Conservation (phyloP, 805 yeast genomes). For the Myxozyma monticola region DNA sequence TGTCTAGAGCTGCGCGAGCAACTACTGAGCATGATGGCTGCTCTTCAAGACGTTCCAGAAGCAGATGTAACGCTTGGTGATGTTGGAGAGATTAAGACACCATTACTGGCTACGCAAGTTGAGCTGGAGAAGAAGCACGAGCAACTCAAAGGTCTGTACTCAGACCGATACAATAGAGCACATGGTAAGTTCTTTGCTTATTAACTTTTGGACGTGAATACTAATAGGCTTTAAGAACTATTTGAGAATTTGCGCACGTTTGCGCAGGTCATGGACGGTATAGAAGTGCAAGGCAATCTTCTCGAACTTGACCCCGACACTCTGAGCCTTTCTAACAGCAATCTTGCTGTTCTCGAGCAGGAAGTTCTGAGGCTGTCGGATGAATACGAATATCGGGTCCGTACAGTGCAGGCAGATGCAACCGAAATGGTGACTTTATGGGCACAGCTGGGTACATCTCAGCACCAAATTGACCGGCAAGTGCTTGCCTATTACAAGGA, state of each 20-base stretch:
- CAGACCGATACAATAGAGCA: slow-evolving; percentile 31
- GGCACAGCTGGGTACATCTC: slow-evolving; percentile 39
- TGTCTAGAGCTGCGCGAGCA: slow-evolving; percentile 31
- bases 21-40: slow-evolving; percentile 32
- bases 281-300: slow-evolving; percentile 24
- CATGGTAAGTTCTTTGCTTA: slow-evolving; percentile 7
- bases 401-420: slow-evolving; percentile 30
- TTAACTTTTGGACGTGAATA: neutral
- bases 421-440: slow-evolving; percentile 36
- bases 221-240: slow-evolving; percentile 8
- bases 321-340: slow-evolving; percentile 32
- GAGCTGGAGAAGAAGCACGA: slow-evolving; percentile 25
- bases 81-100: slow-evolving; percentile 31
- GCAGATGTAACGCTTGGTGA: slow-evolving; percentile 1
- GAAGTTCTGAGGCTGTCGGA: slow-evolving; percentile 33
- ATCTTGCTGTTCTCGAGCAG: slow-evolving; percentile 30
- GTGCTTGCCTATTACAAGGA: slow-evolving; percentile 31
- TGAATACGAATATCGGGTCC: slow-evolving; percentile 31
- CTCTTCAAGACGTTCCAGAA: slow-evolving; percentile 28
- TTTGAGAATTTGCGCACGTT: slow-evolving; percentile 28
- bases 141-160: slow-evolving; percentile 28
- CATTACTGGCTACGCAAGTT: slow-evolving; percentile 24
- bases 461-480: slow-evolving; percentile 34
- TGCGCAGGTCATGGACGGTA: slow-evolving; percentile 31
- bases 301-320: slow-evolving; percentile 27